Percentiles rank a stretch among this genome's conserved stretches.
phyloP scores from a whole-genome alignment of 352 stramenopile genomes.

The Pythium plurisporium region DNA sequence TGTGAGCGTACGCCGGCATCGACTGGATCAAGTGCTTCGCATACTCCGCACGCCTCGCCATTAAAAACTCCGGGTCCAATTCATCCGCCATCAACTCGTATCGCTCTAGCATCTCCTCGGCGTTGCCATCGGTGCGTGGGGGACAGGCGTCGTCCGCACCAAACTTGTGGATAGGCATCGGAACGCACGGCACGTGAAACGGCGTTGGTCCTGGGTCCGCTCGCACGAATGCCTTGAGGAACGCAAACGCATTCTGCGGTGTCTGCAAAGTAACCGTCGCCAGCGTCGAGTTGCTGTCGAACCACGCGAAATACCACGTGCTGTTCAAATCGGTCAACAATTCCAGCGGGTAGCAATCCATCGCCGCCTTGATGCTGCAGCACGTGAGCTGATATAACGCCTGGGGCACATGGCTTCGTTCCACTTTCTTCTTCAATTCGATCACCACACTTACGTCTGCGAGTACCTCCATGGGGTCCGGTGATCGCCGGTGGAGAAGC shows the following conservation, averaged over 20 bases:
- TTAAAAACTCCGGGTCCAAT: slow-evolving; percentile 27
- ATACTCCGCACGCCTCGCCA: slow-evolving; percentile 28
- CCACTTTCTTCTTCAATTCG: slow-evolving; percentile 18
- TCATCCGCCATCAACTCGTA: slow-evolving; percentile 28
- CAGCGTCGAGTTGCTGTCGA: not conserved
- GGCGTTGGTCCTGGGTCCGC: not conserved
- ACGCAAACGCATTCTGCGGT: not conserved
- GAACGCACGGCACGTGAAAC: not conserved
- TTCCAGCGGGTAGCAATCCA: slow-evolving; percentile 8
- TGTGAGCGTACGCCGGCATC: not conserved
- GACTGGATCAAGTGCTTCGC: slow-evolving; percentile 9
- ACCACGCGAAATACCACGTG: slow-evolving; percentile 22
- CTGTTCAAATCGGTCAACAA: slow-evolving; percentile 26
- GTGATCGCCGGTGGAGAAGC: too few species aligned
- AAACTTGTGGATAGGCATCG: slow-evolving; percentile 1
- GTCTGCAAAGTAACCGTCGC: not conserved
- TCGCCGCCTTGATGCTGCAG: slow-evolving; percentile 20
- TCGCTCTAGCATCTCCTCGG: slow-evolving; percentile 30
- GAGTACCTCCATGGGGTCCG: too few species aligned
- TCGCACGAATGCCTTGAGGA: not conserved
- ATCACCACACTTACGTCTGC: too few species aligned
- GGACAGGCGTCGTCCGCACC: slow-evolving; percentile 17
- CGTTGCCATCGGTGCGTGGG: slow-evolving; percentile 19
- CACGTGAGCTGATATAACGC: slow-evolving; percentile 16
- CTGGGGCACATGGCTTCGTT: slow-evolving; percentile 15